phyloP scores from a whole-genome alignment of 441 rosid species.

The Populus tomentosa region DNA sequence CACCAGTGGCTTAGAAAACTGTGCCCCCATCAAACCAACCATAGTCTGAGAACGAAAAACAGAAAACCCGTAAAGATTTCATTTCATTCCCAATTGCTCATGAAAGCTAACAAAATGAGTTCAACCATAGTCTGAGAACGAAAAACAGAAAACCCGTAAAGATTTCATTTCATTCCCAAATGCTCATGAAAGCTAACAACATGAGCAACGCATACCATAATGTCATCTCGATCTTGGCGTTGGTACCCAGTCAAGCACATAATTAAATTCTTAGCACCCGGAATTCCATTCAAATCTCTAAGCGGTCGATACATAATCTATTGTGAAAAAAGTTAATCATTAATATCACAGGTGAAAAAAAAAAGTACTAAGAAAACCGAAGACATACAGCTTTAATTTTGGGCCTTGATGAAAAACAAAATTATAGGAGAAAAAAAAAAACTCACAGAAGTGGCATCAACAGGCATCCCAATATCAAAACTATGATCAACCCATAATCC shows the following conservation, averaged over 20 bases:
- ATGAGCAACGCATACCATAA: no score
- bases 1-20: no score
- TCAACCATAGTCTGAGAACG: no score
- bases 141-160: no score
- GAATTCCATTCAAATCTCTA: slow-evolving; percentile 80
- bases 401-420: background rate
- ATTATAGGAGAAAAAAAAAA: slow-evolving; percentile 8
- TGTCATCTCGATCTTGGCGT: no score
- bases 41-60: no score
- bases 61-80: no score
- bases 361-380: background rate
- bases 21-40: no score
- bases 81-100: no score
- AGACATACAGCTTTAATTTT: background rate
- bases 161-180: no score
- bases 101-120: no score
- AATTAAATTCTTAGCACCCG: slow-evolving; percentile 51
- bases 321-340: background rate
- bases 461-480: slow-evolving; percentile 60
- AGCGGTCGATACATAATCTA: slow-evolving; percentile 79
- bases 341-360: background rate
- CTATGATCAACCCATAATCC: slow-evolving; percentile 87
- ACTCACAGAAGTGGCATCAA: slow-evolving; percentile 68
- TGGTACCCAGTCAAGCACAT: slow-evolving; percentile 91
- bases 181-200: no score